These are phyloP conservation scores for Salix dunnii DNA, from an alignment of 345 rosid species.

Conservation along the genomic window DNA sequence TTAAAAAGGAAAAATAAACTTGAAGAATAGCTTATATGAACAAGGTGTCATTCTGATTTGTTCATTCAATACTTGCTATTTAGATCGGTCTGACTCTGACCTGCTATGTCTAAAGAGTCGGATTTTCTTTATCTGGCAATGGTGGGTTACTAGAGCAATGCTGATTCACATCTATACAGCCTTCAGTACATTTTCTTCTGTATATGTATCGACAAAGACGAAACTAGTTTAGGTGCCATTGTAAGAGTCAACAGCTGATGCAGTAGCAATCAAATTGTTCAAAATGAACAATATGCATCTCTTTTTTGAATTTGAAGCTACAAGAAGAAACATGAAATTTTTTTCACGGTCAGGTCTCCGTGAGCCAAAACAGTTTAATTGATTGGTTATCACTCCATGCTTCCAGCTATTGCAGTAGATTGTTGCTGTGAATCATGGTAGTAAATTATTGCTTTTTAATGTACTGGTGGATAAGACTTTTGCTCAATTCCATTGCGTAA, in stretches of 20 bases:
- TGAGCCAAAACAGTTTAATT: not conserved
- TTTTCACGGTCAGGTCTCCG: not conserved
- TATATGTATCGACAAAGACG: not conserved
- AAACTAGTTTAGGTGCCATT: not conserved
- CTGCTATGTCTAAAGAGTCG: not conserved
- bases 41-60: not conserved
- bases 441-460: no score
- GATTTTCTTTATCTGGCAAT: not conserved
- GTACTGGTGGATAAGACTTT: not conserved
- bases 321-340: not conserved
- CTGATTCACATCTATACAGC: not conserved
- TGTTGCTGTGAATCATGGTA: not conserved
- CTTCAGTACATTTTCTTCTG: not conserved
- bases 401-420: not conserved
- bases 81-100: not conserved
- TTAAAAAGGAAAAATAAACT: not conserved
- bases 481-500: not conserved
- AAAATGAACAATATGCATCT: not conserved
- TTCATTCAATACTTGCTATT: not conserved
- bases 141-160: not conserved
- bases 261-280: not conserved
- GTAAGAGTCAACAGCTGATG: not conserved
- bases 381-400: not conserved
- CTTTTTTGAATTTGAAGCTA: not conserved
- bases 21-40: not conserved